Evolutionary conservation across 2,329 filamentous ascomycete genomes (phyloP).

Genomic region (Curvularia eragrostidis): DNA sequence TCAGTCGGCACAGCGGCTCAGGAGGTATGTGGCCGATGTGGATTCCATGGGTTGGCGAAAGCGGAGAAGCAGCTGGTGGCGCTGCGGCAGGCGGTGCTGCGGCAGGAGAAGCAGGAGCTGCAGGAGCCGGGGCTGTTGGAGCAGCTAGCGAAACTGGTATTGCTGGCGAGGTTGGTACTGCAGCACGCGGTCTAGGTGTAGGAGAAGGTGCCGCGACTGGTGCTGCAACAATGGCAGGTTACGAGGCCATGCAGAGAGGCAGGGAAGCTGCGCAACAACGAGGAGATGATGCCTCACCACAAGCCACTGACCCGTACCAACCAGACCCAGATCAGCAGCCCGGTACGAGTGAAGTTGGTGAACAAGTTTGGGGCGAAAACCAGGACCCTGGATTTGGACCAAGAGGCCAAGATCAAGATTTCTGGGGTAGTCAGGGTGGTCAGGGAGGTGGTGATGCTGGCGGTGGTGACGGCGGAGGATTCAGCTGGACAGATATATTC

Average conservation of each 20-base stretch:
- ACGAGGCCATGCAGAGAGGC: constrained; percentile 67
- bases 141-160: constrained; percentile 54
- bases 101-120: constrained; percentile 50
- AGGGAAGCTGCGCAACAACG: constrained; percentile 37
- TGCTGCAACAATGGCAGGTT: constrained; percentile 67
- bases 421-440: constrained; percentile 35
- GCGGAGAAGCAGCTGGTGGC: constrained; percentile 31
- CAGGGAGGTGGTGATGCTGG: constrained; percentile 47
- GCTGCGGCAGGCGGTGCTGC: constrained; percentile 48
- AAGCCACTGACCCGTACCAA: constrained; percentile 33
- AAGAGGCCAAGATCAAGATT: constrained; percentile 33
- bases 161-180: constrained; percentile 57
- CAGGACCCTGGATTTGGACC: constrained; percentile 37
- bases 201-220: constrained; percentile 57
- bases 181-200: constrained; percentile 48
- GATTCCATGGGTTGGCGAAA: constrained; percentile 55
- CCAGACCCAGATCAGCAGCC: constrained; percentile 30
- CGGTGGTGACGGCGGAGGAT: constrained; percentile 30
- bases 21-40: constrained; percentile 58
- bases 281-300: constrained; percentile 38
- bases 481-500: constrained; percentile 38
- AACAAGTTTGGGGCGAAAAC: constrained; percentile 40
- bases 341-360: constrained; percentile 21
- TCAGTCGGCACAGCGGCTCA: constrained; percentile 64
- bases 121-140: constrained; percentile 48